Evolutionary conservation across 2,329 filamentous ascomycete genomes (phyloP).

Genomic region (Colletotrichum lindemuthianum): DNA sequence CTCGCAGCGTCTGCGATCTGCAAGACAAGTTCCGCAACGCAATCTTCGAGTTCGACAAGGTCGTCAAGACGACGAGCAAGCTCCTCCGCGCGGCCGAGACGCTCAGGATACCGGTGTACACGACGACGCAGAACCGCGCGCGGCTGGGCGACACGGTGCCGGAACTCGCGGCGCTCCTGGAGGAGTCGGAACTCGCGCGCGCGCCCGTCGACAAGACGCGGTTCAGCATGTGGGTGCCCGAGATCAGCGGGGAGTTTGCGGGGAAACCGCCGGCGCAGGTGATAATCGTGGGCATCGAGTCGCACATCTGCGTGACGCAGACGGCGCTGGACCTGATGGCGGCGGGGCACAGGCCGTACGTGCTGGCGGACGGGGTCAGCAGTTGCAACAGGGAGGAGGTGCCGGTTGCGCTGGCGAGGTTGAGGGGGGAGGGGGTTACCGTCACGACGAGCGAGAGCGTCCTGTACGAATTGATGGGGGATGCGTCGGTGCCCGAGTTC

Average conservation of each 20-base stretch:
- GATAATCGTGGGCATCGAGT: constrained; percentile 90
- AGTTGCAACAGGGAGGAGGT: constrained; percentile 88
- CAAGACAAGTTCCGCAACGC: constrained; percentile 90
- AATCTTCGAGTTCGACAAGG: constrained; percentile 86
- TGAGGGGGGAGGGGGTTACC: constrained; percentile 79
- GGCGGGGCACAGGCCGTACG: constrained; percentile 82
- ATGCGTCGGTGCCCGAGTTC: constrained; percentile 79
- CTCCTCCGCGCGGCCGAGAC: constrained; percentile 71
- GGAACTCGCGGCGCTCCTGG: constrained; percentile 69
- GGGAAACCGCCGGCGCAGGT: constrained; percentile 59
- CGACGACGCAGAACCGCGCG: constrained; percentile 84
- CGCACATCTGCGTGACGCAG: constrained; percentile 94
- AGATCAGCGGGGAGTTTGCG: constrained; percentile 59
- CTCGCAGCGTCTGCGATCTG: constrained; percentile 84
- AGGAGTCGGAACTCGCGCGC: constrained; percentile 48
- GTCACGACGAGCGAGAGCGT: constrained; percentile 91
- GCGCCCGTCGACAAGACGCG: constrained; percentile 82
- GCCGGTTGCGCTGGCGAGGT: constrained; percentile 77
- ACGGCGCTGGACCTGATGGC: constrained; percentile 84
- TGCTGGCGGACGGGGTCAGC: constrained; percentile 89
- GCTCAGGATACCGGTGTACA: constrained; percentile 81
- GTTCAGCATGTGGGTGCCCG: constrained; percentile 87
- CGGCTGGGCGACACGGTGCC: constrained; percentile 84
- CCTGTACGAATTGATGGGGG: constrained; percentile 89
- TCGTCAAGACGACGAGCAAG: constrained; percentile 77